Evolutionary conservation across 192 early-diverging fungal genomes (phyloP).

Genomic region (Hyaloraphidium curvatum): DNA sequence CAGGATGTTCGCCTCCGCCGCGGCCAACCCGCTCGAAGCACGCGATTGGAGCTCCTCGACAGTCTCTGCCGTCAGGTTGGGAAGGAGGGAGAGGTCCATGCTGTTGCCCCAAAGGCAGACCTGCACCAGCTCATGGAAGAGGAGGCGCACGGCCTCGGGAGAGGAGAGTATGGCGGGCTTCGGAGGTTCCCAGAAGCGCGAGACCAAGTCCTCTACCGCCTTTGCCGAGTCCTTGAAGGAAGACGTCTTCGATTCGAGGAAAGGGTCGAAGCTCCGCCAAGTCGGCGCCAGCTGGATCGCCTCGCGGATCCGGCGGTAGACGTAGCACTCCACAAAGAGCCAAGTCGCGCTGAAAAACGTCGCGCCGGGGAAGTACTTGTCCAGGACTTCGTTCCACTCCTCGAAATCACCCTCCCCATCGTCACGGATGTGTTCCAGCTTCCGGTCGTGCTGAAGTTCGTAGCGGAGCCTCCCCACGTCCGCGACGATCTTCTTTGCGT

Average conservation of each 20-base stretch:
- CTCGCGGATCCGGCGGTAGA: slow-evolving; percentile 53
- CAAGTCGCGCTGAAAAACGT: slow-evolving; percentile 65
- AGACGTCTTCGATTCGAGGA: slow-evolving; percentile 39
- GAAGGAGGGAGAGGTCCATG: slow-evolving; percentile 60
- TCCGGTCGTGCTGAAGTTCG: slow-evolving; percentile 46
- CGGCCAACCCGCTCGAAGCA: slow-evolving; percentile 18
- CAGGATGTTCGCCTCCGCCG: slow-evolving; percentile 38
- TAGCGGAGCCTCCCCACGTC: slow-evolving; percentile 45
- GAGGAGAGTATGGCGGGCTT: neutral
- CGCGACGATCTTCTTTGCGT: slow-evolving; percentile 49
- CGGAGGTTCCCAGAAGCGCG: slow-evolving; percentile 21
- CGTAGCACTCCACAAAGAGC: slow-evolving; percentile 67
- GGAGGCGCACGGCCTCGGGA: slow-evolving; percentile 14
- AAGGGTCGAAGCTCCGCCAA: slow-evolving; percentile 59
- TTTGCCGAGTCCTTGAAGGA: slow-evolving; percentile 46
- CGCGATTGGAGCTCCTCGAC: slow-evolving; percentile 47
- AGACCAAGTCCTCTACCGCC: slow-evolving; percentile 44
- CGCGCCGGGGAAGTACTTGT: slow-evolving; percentile 18
- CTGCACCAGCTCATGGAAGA: slow-evolving; percentile 49
- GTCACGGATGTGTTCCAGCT: slow-evolving; percentile 16
- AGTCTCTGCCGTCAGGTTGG: slow-evolving; percentile 40
- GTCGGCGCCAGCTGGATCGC: slow-evolving; percentile 27
- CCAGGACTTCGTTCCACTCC: slow-evolving; percentile 44
- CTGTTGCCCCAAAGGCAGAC: slow-evolving; percentile 83
- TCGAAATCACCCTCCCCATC: slow-evolving; percentile 27